phyloP scores from a whole-genome alignment of 768 basidiomycete genomes.

The Suillus ampliporus region DNA sequence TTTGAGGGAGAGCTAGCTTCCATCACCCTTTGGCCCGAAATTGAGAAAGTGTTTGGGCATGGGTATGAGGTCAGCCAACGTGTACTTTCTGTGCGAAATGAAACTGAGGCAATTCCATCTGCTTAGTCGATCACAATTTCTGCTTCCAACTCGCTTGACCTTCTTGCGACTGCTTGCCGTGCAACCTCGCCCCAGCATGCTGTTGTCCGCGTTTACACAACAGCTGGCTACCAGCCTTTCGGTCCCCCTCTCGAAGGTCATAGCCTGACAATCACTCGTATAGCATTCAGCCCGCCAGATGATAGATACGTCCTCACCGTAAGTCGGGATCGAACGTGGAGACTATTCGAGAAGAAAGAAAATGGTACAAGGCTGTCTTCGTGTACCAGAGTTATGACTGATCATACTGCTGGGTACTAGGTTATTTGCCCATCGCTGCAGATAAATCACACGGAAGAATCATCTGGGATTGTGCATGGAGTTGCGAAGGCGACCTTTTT shows the following conservation, averaged over 20 bases:
- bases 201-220: slow-evolving; percentile 81
- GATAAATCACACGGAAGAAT: slow-evolving; percentile 92
- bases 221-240: slow-evolving; percentile 68
- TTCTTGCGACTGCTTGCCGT: slow-evolving; percentile 91
- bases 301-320: slow-evolving; percentile 82
- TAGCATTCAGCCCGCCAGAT: slow-evolving; percentile 83
- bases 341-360: slow-evolving; percentile 64
- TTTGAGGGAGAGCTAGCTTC: slow-evolving; percentile 91
- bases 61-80: slow-evolving; percentile 82
- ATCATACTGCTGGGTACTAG: slow-evolving; percentile 38
- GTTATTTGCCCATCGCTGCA: slow-evolving; percentile 64
- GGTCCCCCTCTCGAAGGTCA: slow-evolving; percentile 84
- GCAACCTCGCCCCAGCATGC: slow-evolving; percentile 90
- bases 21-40: slow-evolving; percentile 94
- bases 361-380: slow-evolving; percentile 39
- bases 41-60: slow-evolving; percentile 96
- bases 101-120: slow-evolving; percentile 3
- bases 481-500: slow-evolving; percentile 75
- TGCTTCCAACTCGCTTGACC: slow-evolving; percentile 66
- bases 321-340: slow-evolving; percentile 92
- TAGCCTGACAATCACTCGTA: slow-evolving; percentile 85
- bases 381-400: not conserved
- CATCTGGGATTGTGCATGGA: slow-evolving; percentile 96
- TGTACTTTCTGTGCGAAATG: slow-evolving; percentile 2
- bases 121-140: slow-evolving; percentile 79